A percentile compares a stretch with the other conserved stretches of the same genome.
phyloP scores from a whole-genome alignment of 2,329 filamentous ascomycete genomes.

The Sporothrix phasma region DNA sequence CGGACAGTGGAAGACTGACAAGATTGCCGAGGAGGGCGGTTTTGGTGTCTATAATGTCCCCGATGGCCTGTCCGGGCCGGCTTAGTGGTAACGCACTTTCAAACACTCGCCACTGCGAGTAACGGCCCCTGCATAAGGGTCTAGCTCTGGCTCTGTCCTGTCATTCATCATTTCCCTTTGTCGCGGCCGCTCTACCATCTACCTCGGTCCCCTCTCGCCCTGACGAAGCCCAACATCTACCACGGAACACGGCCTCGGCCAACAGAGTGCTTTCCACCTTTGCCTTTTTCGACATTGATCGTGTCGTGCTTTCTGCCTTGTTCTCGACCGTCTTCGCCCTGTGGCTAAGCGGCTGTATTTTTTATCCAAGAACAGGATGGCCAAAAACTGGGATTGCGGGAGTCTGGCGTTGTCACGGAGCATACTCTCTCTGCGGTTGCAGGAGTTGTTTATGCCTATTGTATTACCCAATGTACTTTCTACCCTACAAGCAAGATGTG shows the following conservation, averaged over 20 bases:
- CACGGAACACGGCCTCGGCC: too few relatives aligned
- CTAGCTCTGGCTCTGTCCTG: neutral
- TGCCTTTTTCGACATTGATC: neutral
- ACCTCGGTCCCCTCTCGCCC: too few relatives aligned
- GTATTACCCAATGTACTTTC: neutral
- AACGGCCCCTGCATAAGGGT: too few relatives aligned
- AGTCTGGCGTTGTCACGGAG: neutral
- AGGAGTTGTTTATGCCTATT: neutral
- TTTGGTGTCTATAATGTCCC: constrained; percentile 43
- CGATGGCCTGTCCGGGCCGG: constrained; percentile 13
- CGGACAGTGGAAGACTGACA: constrained; percentile 60
- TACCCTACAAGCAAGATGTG: neutral
- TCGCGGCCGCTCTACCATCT: too few relatives aligned
- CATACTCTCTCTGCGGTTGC: neutral
- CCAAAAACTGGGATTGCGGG: neutral
- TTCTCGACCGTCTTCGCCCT: too few relatives aligned
- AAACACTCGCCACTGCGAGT: too few relatives aligned
- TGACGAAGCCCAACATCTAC: too few relatives aligned
- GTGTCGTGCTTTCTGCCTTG: neutral
- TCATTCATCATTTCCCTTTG: too few relatives aligned
- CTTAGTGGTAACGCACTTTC: constrained; percentile 1
- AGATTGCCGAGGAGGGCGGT: constrained; percentile 46
- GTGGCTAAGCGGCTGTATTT: too few relatives aligned
- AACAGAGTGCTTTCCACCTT: too few relatives aligned
- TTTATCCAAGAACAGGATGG: neutral